A percentile compares a stretch with the other conserved stretches of the same genome.
Conservation (phyloP, 2,329 filamentous ascomycete genomes). For the Blastomyces parvus region DNA sequence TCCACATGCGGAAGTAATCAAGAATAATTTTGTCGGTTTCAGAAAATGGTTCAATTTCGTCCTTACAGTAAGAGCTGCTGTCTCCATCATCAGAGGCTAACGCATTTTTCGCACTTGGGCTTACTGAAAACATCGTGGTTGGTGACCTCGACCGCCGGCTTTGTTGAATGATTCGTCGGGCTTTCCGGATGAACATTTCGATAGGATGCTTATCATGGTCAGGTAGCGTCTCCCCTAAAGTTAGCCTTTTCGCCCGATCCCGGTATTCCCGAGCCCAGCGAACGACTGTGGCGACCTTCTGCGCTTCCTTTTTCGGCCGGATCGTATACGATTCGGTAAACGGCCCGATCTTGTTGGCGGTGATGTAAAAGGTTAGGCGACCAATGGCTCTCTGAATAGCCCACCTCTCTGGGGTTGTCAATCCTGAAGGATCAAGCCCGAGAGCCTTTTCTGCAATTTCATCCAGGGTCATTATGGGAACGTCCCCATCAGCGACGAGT, state of each 20-base stretch:
- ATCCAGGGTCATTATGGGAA: constrained; percentile 27
- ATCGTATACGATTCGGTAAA: constrained; percentile 39
- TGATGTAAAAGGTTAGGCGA: constrained; percentile 27
- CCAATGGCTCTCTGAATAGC: constrained; percentile 28
- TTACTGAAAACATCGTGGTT: constrained; percentile 34
- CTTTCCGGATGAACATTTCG: constrained; percentile 36
- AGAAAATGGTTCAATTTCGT: constrained; percentile 37
- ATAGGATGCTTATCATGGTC: constrained; percentile 31
- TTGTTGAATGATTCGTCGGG: constrained; percentile 32
- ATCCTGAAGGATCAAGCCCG: constrained; percentile 21
- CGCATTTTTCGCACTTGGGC: constrained; percentile 29
- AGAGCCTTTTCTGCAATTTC: constrained; percentile 31
- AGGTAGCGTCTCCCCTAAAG: constrained; percentile 22
- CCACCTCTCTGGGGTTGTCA: constrained; percentile 27
- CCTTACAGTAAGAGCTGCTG: constrained; percentile 23
- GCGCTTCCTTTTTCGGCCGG: constrained; percentile 43
- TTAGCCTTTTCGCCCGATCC: constrained; percentile 37
- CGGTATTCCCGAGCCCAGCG: constrained; percentile 50
- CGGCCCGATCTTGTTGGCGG: constrained; percentile 26
- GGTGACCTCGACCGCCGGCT: constrained; percentile 36
- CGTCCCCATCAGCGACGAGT: constrained; percentile 31
- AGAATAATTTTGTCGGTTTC: constrained; percentile 45
- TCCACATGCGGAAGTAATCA: constrained; percentile 46
- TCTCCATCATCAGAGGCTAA: constrained; percentile 22
- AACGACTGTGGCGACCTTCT: constrained; percentile 41